Evolutionary conservation across 176 grass and related monocot genomes (phyloP), one percentile per base, ranked within the genome.

Genomic region (Oryza australiensis): DNA sequence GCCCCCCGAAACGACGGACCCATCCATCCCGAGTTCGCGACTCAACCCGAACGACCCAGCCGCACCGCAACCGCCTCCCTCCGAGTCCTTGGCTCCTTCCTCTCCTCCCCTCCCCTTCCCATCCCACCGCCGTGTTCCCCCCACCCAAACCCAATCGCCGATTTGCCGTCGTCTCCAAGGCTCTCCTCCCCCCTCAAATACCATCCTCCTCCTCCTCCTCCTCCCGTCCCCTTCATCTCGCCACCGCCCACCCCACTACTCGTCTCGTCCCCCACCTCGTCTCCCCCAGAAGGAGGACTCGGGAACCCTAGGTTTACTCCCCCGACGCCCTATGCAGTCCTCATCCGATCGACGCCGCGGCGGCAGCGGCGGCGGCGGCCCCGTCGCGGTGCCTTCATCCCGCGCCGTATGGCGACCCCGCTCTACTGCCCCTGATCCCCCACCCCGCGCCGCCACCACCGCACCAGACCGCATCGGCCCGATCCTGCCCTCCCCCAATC

Each of bases 151-250:
- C n/a, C 4, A 41, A 5, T 51, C 74, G 57, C 76, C 76, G 62
- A 73, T 22, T 81, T 67, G 85, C 90, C 90, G 78, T 85, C 55
- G 24, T 83, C 91, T 72, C 91, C 91, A 94, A 90, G 91, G 88
- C 73, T 93, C 73, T 78, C 53, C 67, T 66, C 48, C 57, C 20
- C 20, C 66, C 24, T 82, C 79, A 70, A 85, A 90, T 88, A 75
- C 85, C 73, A n/a, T n/a, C n/a, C n/a, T n/a, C n/a, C n/a, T n/a
- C 29, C 26, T 26, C 41, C 27, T 65, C 70, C 37, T 11, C 42
- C 51, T 62, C 45, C 37, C 72, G 6, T 30, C 71, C 72, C 66
- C 10, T 15, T 34, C 67, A 71, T 62, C 41, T 28, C 51, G 4
- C 72, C 49, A 12, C 15, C 9, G 1, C 16, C 80, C 0, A 76